Evolutionary conservation across 2,329 filamentous ascomycete genomes (phyloP), one percentile per base, ranked within the genome.

Genomic region (Aspergillus aculeatinus): DNA sequence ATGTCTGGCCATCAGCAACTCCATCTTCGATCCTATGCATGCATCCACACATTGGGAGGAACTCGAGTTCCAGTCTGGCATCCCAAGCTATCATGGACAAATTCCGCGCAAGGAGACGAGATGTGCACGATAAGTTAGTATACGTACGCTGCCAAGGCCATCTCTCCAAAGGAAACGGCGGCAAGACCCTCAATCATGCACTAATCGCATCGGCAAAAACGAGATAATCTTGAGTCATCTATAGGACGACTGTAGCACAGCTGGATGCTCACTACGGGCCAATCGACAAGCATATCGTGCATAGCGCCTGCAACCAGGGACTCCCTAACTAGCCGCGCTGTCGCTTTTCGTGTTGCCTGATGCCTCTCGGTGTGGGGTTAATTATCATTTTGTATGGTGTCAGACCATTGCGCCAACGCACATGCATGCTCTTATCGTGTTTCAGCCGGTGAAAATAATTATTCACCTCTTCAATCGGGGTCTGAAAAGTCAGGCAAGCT

Each of bases 241-340:
- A 42, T n/a, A 42, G 39, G 33, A 14, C 14, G 16, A 16, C 6
- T 42, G 39, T 19, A 16, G 16, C 39, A 42, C 39, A 42, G 16
- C 33, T 16, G 39, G 16, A n/a, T n/a, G 44, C 25, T 27, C 51
- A n/a, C 35, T 48, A 29, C 31, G 52, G 60, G 51, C 48, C 60
- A 60, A 51, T 55, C 27, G 55, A 58, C 54, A 60, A 58, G 60
- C 58, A 60, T 55, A 51, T 51, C 39, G 51, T 50, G 47, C 47
- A 48, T 49, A 49, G 53, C 48, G 35, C 31, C 57, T 59, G 60
- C 56, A 63, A 19, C 48, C 52, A 14, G 56, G 25, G 35, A 52
- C n/a, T 49, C 16, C 16, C n/a, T 42, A 14, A 42, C 39, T 42
- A 42, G 39, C 39, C 39, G 39, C 39, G 39, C 14, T 42, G 39